phyloP scores from a whole-genome alignment of 805 yeast species.

The Clavispora asparagi region DNA sequence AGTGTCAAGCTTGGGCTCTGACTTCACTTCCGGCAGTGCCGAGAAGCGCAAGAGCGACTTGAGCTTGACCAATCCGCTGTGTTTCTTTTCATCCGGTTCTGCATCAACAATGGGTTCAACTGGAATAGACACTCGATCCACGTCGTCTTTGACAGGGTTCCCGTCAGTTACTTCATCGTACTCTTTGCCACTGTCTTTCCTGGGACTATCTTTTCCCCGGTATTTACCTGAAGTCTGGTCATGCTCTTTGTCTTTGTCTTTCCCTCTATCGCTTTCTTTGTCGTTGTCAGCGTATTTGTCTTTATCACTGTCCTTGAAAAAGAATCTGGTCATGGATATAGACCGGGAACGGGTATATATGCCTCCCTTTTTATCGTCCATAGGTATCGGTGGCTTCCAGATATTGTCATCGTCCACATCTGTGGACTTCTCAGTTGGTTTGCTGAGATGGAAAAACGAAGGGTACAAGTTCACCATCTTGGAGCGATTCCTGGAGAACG shows the following conservation, averaged over 20 bases:
- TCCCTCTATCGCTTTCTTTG: not conserved
- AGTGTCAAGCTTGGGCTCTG: not conserved
- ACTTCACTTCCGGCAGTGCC: slow-evolving; percentile 10
- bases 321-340: slow-evolving; percentile 23
- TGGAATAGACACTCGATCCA: not conserved
- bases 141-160: not conserved
- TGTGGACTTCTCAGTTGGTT: slow-evolving; percentile 2
- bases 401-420: slow-evolving; percentile 10
- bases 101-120: slow-evolving; percentile 1
- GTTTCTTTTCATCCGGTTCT: slow-evolving; percentile 3
- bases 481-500: not conserved
- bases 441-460: slow-evolving; percentile 10
- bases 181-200: not conserved
- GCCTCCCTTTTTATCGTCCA: slow-evolving; percentile 6
- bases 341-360: slow-evolving; percentile 16
- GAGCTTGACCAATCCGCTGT: slow-evolving; percentile 4
- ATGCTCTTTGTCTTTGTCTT: not conserved
- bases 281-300: slow-evolving; percentile 8
- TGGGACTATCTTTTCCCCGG: not conserved
- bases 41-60: slow-evolving; percentile 8
- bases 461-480: slow-evolving; percentile 17
- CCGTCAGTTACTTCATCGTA: not conserved
- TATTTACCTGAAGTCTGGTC: not conserved
- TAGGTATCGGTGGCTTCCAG: slow-evolving; percentile 12
- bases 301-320: slow-evolving; percentile 20